Evolutionary conservation across 176 grass and related monocot species (phyloP).

Genomic region (Oryza longistaminata): DNA sequence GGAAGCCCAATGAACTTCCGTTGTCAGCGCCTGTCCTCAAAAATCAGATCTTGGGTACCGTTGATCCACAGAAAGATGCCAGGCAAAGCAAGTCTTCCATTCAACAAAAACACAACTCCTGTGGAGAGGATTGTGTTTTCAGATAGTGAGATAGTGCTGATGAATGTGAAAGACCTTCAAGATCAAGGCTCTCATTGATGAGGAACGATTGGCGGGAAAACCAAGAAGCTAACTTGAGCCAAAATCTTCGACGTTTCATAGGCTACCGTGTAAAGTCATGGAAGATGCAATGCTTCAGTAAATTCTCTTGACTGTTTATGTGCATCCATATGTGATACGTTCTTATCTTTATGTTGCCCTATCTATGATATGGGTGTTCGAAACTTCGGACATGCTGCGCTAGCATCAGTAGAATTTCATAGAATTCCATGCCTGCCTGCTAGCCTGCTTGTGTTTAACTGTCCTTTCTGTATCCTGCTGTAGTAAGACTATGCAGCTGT

Average conservation of each 20-base stretch:
- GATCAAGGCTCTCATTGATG: slow-evolving; percentile 61
- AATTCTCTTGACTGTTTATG: not conserved
- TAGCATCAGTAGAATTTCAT: not conserved
- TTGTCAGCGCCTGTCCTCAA: not conserved
- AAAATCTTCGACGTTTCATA: not conserved
- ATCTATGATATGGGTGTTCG: not conserved
- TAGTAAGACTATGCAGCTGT: too few species aligned
- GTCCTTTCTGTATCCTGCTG: too few species aligned
- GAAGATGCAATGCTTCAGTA: slow-evolving; percentile 14
- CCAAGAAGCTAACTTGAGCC: slow-evolving; percentile 17
- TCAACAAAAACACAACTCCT: slow-evolving; percentile 7
- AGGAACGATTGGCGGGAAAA: slow-evolving; percentile 36
- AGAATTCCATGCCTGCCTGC: not conserved
- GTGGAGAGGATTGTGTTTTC: slow-evolving; percentile 51
- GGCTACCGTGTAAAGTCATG: not conserved
- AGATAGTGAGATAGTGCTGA: slow-evolving; percentile 88
- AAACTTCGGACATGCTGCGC: not conserved
- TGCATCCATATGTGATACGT: not conserved
- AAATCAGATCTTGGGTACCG: not conserved
- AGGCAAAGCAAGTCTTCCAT: slow-evolving; percentile 16
- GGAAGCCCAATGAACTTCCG: slow-evolving; percentile 20
- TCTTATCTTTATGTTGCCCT: slow-evolving; percentile 17
- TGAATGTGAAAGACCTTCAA: slow-evolving; percentile 51
- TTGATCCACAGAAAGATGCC: slow-evolving; percentile 31
- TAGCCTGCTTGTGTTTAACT: not conserved